A percentile compares a stretch with the other conserved stretches of the same genome.
These are phyloP conservation scores for Cornus kousa DNA, from an alignment of 148 eudicot genomes.

Conservation along the genomic window DNA sequence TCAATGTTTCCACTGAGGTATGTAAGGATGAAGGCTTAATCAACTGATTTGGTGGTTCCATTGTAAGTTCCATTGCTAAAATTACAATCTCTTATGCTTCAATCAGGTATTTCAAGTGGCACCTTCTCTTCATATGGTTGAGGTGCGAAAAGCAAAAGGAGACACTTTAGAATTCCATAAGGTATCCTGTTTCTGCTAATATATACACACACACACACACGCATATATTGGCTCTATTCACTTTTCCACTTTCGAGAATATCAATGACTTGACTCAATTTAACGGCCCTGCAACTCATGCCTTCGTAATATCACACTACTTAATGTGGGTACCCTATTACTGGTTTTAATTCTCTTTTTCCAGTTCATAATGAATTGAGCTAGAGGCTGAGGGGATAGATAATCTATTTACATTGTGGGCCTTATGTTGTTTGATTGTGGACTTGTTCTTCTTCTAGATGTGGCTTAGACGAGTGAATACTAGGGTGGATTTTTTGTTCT, in stretches of 20 bases:
- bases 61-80: neutral
- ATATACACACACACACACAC: neutral
- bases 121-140: slow-evolving; percentile 96
- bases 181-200: slow-evolving; percentile 35
- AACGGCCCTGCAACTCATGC: neutral
- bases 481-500: too few species aligned
- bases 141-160: slow-evolving; percentile 92
- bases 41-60: neutral
- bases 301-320: neutral
- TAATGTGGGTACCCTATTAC: neutral
- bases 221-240: neutral
- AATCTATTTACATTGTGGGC: neutral
- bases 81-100: neutral
- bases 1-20: slow-evolving; percentile 94
- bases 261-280: neutral
- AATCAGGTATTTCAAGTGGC: slow-evolving; percentile 89
- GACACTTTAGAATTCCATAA: slow-evolving; percentile 97
- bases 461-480: neutral
- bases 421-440: neutral
- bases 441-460: neutral
- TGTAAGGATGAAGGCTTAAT: slow-evolving; percentile 5
- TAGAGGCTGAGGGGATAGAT: too few species aligned
- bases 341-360: neutral
- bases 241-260: neutral
- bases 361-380: neutral